Conservation (phyloP, 163 green algal species). For the Prototheca cutis region DNA sequence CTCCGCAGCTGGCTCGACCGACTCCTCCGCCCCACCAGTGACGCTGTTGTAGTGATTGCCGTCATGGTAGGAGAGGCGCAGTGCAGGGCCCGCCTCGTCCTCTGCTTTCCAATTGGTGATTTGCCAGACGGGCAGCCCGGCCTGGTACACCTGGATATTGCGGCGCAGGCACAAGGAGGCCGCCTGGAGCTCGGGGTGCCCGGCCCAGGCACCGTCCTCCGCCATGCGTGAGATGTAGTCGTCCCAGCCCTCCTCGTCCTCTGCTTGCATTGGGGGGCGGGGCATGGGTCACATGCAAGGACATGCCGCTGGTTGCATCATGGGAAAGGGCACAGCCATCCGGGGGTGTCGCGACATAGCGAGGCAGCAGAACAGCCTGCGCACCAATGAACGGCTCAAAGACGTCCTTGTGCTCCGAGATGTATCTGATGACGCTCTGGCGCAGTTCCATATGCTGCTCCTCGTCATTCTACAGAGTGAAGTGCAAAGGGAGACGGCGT, state of each 20-base stretch:
- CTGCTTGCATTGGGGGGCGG: too few species aligned
- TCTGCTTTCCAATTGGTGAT: slow-evolving; percentile 9
- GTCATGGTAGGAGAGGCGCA: slow-evolving; percentile 62
- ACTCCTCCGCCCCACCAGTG: neutral
- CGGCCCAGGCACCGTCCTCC: slow-evolving; percentile 41
- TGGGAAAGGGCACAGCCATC: too few species aligned
- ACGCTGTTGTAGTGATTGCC: slow-evolving; percentile 66
- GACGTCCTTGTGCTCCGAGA: slow-evolving; percentile 26
- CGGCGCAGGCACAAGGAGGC: slow-evolving; percentile 24
- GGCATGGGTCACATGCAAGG: too few species aligned
- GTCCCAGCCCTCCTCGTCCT: slow-evolving; percentile 56
- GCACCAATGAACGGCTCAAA: slow-evolving; percentile 49
- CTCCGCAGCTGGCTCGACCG: neutral
- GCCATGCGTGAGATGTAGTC: slow-evolving; percentile 45
- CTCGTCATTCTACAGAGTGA: slow-evolving; percentile 34
- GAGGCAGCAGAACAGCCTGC: too few species aligned
- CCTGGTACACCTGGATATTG: slow-evolving; percentile 55
- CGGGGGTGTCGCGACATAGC: too few species aligned
- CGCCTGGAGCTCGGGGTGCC: slow-evolving; percentile 63
- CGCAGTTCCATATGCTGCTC: slow-evolving; percentile 23
- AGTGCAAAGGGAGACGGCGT: too few species aligned
- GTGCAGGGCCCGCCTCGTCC: slow-evolving; percentile 5
- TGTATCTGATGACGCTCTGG: slow-evolving; percentile 21
- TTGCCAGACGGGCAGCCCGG: slow-evolving; percentile 40
- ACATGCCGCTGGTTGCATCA: too few species aligned